A percentile compares a stretch with the other conserved stretches of the same genome.
phyloP scores from a whole-genome alignment of 1,284 basidiomycete species.

The Malassezia restricta region DNA sequence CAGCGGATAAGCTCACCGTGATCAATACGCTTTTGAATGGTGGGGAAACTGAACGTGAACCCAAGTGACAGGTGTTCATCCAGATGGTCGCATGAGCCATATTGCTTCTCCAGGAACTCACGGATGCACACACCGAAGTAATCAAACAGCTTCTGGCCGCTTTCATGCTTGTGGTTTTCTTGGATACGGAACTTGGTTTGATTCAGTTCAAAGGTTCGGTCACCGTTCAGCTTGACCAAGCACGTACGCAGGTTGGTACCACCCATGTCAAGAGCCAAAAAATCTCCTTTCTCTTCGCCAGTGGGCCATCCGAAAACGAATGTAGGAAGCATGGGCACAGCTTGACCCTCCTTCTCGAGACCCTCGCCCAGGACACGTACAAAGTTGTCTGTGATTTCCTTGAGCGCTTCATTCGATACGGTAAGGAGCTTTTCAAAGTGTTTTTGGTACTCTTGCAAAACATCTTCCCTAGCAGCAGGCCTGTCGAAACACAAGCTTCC shows the following conservation, averaged over 20 bases:
- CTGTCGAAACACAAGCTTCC: slow-evolving; percentile 15
- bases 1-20: slow-evolving; percentile 89
- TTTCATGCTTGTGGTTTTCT: slow-evolving; percentile 97
- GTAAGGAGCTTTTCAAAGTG: slow-evolving; percentile 34
- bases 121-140: slow-evolving; percentile 91
- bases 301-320: slow-evolving; percentile 94
- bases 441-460: slow-evolving; percentile 26
- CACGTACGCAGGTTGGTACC: slow-evolving; percentile 90
- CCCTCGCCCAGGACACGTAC: slow-evolving; percentile 80
- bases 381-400: slow-evolving; percentile 76
- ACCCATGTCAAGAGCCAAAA: slow-evolving; percentile 86
- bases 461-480: slow-evolving; percentile 26
- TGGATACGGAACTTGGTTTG: slow-evolving; percentile 93
- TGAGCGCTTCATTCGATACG: slow-evolving; percentile 36
- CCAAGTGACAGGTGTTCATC: slow-evolving; percentile 48
- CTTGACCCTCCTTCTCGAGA: slow-evolving; percentile 66
- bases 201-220: slow-evolving; percentile 91
- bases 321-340: slow-evolving; percentile 93
- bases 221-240: slow-evolving; percentile 78
- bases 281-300: slow-evolving; percentile 78
- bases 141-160: slow-evolving; percentile 85
- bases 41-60: slow-evolving; percentile 15
- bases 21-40: slow-evolving; percentile 70
- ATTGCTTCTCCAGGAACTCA: slow-evolving; percentile 71
- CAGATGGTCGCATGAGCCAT: slow-evolving; percentile 60